These are phyloP conservation scores for Mycena olivaceomarginata DNA, from an alignment of 768 basidiomycete genomes.

Conservation along the genomic window DNA sequence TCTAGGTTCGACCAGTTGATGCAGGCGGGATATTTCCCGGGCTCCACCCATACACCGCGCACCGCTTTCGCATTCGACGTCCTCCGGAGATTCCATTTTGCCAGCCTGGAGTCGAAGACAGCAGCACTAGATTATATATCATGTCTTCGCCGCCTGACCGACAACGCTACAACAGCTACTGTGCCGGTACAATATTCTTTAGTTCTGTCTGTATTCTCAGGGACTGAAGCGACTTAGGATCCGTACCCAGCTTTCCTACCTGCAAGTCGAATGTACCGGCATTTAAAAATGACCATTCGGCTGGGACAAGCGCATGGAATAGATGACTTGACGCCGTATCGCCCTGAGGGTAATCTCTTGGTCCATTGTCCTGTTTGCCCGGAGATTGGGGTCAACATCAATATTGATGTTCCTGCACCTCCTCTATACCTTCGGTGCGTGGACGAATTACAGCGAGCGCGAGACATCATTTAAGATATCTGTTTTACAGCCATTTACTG, in stretches of 20 bases:
- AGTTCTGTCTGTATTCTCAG: background rate
- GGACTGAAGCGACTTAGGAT: background rate
- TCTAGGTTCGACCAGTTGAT: background rate
- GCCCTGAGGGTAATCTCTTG: background rate
- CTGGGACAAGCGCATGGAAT: background rate
- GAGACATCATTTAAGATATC: no score
- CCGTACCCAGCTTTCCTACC: background rate
- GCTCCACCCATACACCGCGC: background rate
- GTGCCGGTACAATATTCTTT: background rate
- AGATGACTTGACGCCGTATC: background rate
- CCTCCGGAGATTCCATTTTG: background rate
- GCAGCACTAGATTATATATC: background rate
- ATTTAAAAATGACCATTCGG: background rate
- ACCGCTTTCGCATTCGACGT: background rate
- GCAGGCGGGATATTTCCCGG: background rate
- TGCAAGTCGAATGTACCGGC: background rate
- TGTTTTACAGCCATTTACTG: background rate
- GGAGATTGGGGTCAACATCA: background rate
- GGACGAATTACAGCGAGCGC: no score
- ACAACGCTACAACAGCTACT: background rate
- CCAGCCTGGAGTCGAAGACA: background rate
- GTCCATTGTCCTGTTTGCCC: background rate
- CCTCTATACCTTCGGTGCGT: no score
- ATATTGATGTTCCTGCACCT: background rate
- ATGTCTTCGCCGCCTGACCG: background rate